phyloP scores from a whole-genome alignment of 345 rosid species.

The Eucalyptus urophylla region DNA sequence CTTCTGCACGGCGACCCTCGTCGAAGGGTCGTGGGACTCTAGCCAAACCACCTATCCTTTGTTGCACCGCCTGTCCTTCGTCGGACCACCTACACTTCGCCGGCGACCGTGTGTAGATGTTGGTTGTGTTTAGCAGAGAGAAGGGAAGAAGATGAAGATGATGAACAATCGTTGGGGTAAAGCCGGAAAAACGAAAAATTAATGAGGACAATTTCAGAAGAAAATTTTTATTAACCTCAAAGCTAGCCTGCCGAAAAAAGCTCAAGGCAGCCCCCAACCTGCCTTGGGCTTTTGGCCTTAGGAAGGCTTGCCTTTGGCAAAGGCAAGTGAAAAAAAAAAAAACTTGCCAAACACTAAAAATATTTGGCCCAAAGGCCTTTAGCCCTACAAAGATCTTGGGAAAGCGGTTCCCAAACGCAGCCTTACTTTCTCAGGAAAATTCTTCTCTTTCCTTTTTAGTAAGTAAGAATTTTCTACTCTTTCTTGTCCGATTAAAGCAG shows the following conservation, averaged over 20 bases:
- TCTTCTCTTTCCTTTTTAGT: background rate
- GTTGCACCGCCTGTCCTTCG: rapidly evolving
- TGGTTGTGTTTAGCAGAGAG: rapidly evolving
- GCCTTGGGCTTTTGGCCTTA: rapidly evolving
- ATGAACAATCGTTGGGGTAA: rapidly evolving
- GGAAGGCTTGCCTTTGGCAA: no score
- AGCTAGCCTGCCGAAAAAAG: no score
- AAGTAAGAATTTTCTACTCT: background rate
- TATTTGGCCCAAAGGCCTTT: no score
- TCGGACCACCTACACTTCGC: no score
- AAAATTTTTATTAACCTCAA: rapidly evolving
- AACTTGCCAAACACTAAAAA: no score
- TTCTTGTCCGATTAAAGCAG: background rate
- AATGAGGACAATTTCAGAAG: rapidly evolving
- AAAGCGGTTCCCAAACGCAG: rapidly evolving
- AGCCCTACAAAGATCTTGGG: rapidly evolving
- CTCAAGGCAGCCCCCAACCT: rapidly evolving
- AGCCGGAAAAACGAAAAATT: rapidly evolving
- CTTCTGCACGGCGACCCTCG: rapidly evolving
- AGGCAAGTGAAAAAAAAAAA: no score
- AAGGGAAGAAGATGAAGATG: no score
- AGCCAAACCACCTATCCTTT: rapidly evolving
- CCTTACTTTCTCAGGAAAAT: no score
- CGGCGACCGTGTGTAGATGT: rapidly evolving
- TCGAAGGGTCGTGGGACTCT: no score